Base-by-base conservation (phyloP, 805 yeast genomes). In the Pichia ethanolica region DNA sequence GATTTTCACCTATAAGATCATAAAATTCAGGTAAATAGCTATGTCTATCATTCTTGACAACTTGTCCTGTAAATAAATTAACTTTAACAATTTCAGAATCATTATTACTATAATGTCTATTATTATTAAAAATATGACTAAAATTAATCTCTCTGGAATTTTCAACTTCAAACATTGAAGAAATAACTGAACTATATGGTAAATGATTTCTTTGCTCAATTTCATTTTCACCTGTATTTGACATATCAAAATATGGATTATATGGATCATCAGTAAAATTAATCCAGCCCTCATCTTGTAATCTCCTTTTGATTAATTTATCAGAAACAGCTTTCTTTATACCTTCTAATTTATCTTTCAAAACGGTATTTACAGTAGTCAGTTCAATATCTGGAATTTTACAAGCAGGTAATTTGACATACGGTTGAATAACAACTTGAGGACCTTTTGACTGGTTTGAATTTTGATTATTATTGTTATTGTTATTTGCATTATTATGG, bases 311-410 rank as follows among this genome's bases (percentile, higher is more conserved):
- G 45, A 79, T 79, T 66, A 91, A 73, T 63, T 88, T 86, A 57
- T 88, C 96, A 54, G 82, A 79, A 44, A 93, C 96, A n/a, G 88
- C 95, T 49, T 82, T 78, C 53, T 82, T 82, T 53, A 90, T 83
- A 7, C 87, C 83, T 49, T 76, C 82, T 53, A 88, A 84, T 66
- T 89, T 88, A 54, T 83, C 90, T 44, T 78, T 73, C 45, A 86
- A 68, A 26, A 89, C 81, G 42, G 81, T 76, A 48, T 86, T 86
- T 10, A 89, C 90, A 6, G 96, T 87, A 27, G 86, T 83, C 52
- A 91, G 72, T 43, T 89, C 95, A 75, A 90, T 76, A 66, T 91
- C 97, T 13, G 98, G 97, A 54, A 91, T 86, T 66, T 89, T 87
- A 1, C 96, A 86, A 37, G 93, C 84, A 3, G 97, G 96, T 38